Evolutionary conservation across 1,139 yeast species (phyloP).

Genomic region (Candida buenavistaensis): DNA sequence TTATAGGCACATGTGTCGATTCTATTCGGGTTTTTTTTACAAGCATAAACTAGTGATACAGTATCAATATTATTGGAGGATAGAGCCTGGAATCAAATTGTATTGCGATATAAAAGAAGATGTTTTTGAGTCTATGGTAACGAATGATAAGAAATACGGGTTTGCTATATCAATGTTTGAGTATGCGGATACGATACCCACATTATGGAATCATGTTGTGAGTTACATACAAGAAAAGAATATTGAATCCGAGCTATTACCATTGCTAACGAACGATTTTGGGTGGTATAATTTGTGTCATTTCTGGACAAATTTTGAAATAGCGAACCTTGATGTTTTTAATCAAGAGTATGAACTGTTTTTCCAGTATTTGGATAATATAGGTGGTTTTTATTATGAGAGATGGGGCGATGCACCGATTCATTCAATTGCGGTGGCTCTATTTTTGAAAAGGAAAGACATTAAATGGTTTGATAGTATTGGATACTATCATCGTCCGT

Average conservation of each 20-base stretch:
- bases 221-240: constrained; percentile 18
- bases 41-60: constrained; percentile 28
- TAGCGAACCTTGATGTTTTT: constrained; percentile 31
- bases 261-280: constrained; percentile 14
- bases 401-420: constrained; percentile 47
- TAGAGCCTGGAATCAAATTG: constrained; percentile 33
- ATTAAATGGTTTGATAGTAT: constrained; percentile 33
- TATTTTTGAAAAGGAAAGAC: constrained; percentile 23
- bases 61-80: constrained; percentile 37
- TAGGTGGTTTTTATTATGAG: constrained; percentile 41
- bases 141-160: constrained; percentile 24
- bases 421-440: constrained; percentile 31
- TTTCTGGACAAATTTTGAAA: constrained; percentile 42
- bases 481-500: constrained; percentile 39
- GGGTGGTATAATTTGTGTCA: constrained; percentile 38
- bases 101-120: constrained; percentile 33
- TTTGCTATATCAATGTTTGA: constrained; percentile 33
- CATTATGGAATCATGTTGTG: constrained; percentile 28
- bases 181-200: constrained; percentile 33
- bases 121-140: constrained; percentile 27
- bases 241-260: constrained; percentile 16
- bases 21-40: constrained; percentile 34
- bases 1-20: constrained; percentile 42
- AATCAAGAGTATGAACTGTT: constrained; percentile 22
- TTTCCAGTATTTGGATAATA: constrained; percentile 27